Conservation (phyloP, 768 basidiomycete species). For the Collybia nuda region DNA sequence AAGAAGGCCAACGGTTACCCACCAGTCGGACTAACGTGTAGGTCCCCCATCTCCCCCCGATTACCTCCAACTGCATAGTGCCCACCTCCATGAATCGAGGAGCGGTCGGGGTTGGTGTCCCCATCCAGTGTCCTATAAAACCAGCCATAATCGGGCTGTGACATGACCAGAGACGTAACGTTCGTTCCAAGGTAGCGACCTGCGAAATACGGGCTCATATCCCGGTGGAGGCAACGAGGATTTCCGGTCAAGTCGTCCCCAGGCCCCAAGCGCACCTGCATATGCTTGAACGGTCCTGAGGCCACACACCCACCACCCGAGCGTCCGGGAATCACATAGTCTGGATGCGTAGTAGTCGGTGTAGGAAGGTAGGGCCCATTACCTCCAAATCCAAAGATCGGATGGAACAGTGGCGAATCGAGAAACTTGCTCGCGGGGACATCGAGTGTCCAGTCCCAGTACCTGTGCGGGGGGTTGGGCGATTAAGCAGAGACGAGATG, state of each 20-base stretch:
- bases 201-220: slow-evolving; percentile 18
- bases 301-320: slow-evolving; percentile 10
- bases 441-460: slow-evolving; percentile 1
- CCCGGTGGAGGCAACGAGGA: slow-evolving; percentile 15
- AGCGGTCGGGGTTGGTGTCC: slow-evolving; percentile 2
- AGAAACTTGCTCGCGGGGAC: background rate
- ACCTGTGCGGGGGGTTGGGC: background rate
- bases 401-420: slow-evolving; percentile 7
- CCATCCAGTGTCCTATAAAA: slow-evolving; percentile 16
- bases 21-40: background rate
- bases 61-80: background rate
- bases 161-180: slow-evolving; percentile 9
- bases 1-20: background rate
- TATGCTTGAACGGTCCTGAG: slow-evolving; percentile 8
- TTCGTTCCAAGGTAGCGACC: slow-evolving; percentile 14
- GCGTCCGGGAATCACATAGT: slow-evolving; percentile 5
- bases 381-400: slow-evolving; percentile 9
- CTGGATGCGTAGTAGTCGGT: slow-evolving; percentile 1
- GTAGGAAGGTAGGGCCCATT: slow-evolving; percentile 9
- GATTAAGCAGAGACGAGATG: background rate
- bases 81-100: background rate
- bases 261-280: slow-evolving; percentile 10
- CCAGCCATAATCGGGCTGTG: slow-evolving; percentile 16
- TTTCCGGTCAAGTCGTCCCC: slow-evolving; percentile 8
- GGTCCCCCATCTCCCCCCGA: background rate